Conservation (phyloP, 2,329 filamentous ascomycete species). For the Phyllosticta citriasiana region DNA sequence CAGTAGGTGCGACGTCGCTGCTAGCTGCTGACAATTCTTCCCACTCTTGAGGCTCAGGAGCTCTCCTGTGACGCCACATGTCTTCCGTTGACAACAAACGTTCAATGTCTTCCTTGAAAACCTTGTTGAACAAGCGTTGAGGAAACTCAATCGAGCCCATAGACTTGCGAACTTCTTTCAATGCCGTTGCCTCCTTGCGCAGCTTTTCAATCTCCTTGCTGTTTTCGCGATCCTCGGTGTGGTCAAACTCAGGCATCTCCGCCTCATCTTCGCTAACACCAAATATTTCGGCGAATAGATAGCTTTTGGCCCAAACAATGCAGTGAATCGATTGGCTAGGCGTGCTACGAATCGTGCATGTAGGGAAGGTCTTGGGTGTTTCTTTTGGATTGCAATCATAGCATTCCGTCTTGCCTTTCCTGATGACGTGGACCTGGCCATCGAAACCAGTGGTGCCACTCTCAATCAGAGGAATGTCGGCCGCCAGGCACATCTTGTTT, state of each 20-base stretch:
- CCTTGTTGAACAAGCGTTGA: slow-evolving; percentile 79
- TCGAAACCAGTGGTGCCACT: slow-evolving; percentile 97
- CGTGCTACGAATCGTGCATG: slow-evolving; percentile 94
- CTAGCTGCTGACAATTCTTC: slow-evolving; percentile 48
- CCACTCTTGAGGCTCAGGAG: slow-evolving; percentile 66
- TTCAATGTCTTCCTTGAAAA: slow-evolving; percentile 76
- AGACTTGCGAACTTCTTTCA: slow-evolving; percentile 72
- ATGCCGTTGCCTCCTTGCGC: slow-evolving; percentile 68
- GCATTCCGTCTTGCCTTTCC: slow-evolving; percentile 83
- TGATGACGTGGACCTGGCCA: slow-evolving; percentile 94
- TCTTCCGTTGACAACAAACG: slow-evolving; percentile 79
- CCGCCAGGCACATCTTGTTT: slow-evolving; percentile 93
- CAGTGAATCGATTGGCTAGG: slow-evolving; percentile 96
- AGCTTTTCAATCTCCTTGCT: slow-evolving; percentile 80
- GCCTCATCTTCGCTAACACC: slow-evolving; percentile 76
- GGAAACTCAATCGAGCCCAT: slow-evolving; percentile 72
- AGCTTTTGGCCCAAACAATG: slow-evolving; percentile 98
- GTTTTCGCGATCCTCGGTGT: slow-evolving; percentile 72
- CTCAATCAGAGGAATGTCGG: slow-evolving; percentile 82
- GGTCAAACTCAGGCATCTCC: slow-evolving; percentile 59
- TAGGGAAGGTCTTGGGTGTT: slow-evolving; percentile 83
- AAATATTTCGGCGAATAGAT: slow-evolving; percentile 89
- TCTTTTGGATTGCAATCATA: slow-evolving; percentile 93
- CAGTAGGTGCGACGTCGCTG: slow-evolving; percentile 39
- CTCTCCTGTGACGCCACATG: slow-evolving; percentile 82